Percentiles rank a stretch among this genome's conserved stretches.
Evolutionary conservation across 75 land plant genomes (phyloP).

Genomic region (Cryptomeria japonica): DNA sequence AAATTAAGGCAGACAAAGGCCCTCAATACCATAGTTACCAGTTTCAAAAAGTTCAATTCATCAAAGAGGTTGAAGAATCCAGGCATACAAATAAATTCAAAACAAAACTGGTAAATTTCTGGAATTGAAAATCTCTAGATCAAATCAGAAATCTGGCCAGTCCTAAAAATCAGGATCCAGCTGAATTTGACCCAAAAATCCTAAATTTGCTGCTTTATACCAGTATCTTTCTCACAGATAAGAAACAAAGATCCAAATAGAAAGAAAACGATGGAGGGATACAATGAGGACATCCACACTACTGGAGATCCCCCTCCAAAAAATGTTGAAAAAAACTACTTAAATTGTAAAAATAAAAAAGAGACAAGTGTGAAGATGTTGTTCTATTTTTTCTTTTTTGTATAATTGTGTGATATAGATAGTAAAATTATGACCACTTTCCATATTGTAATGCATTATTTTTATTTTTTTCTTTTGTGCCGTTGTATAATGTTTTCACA

Average conservation of each 20-base stretch:
- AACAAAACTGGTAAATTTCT: too few relatives aligned
- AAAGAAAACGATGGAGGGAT: neutral
- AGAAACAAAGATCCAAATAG: neutral
- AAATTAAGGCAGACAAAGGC: neutral
- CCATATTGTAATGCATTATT: neutral
- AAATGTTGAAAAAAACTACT: neutral
- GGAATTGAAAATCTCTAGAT: too few relatives aligned
- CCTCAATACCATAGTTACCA: neutral
- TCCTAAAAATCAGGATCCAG: too few relatives aligned
- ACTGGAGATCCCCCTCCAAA: neutral
- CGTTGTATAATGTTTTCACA: neutral
- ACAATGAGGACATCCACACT: neutral
- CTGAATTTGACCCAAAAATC: too few relatives aligned
- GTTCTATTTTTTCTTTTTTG: neutral
- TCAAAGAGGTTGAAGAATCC: too few relatives aligned
- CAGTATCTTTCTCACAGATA: neutral
- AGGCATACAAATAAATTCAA: too few relatives aligned
- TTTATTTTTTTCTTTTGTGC: neutral
- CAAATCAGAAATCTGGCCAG: too few relatives aligned
- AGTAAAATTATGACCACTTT: neutral
- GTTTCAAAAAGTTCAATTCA: too few relatives aligned
- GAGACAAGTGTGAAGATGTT: neutral
- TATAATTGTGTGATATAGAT: neutral
- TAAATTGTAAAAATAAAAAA: neutral
- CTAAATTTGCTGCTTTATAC: neutral